These are phyloP conservation scores for Coccomyxa sp. DNA, from an alignment of 139 green algal genomes.

Conservation along the genomic window DNA sequence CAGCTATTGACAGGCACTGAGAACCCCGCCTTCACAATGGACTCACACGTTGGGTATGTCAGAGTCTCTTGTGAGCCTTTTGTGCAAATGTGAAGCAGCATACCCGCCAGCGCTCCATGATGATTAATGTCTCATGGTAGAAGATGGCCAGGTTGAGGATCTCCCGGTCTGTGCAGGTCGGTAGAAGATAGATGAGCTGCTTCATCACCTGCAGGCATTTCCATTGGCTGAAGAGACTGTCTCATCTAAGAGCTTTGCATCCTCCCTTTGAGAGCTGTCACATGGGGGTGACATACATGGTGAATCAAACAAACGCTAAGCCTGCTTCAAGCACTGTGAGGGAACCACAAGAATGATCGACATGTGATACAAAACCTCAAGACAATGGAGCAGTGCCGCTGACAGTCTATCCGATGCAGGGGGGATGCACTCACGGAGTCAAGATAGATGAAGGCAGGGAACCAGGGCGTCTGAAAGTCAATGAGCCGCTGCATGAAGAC, in stretches of 20 bases:
- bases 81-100: not conserved
- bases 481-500: conserved; percentile 47
- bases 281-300: not conserved
- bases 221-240: not conserved
- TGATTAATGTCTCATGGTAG: conserved; percentile 40
- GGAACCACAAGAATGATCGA: not conserved
- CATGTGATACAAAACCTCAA: not conserved
- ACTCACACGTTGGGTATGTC: not conserved
- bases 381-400: not conserved
- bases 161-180: conserved; percentile 53
- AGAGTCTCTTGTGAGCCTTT: conserved; percentile 20
- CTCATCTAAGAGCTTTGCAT: not conserved
- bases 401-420: not conserved
- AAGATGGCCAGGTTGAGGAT: conserved; percentile 60
- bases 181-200: conserved; percentile 38
- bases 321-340: not conserved
- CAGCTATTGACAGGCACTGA: not conserved
- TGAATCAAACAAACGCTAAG: not conserved
- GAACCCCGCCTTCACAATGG: not conserved
- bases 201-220: conserved; percentile 28
- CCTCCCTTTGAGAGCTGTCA: not conserved
- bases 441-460: conserved; percentile 48
- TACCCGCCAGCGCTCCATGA: conserved; percentile 46
- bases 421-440: conserved; percentile 9
- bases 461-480: conserved; percentile 35